These are phyloP conservation scores for Wakefieldia striispora DNA, from an alignment of 768 basidiomycete species.

Conservation along the genomic window DNA sequence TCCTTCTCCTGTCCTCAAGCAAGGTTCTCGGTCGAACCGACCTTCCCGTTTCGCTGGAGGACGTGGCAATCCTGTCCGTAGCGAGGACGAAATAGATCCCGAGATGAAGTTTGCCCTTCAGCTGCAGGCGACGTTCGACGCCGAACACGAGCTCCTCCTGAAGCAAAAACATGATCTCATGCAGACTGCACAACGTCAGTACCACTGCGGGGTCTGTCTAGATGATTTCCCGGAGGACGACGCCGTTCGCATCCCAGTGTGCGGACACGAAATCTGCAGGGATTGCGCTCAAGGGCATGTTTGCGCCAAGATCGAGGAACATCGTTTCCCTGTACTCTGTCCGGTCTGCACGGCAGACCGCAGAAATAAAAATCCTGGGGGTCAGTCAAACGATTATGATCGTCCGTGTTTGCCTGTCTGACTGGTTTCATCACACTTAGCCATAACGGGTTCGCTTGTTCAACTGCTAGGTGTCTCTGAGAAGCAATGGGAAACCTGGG, in stretches of 20 bases:
- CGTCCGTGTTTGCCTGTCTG: not conserved
- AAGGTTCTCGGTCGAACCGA: not conserved
- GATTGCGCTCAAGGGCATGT: constrained; percentile 47
- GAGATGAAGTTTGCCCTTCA: constrained; percentile 24
- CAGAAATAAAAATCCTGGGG: constrained; percentile 28
- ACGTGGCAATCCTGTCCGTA: not conserved
- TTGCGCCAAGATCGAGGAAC: constrained; percentile 47
- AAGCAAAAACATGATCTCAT: constrained; percentile 33
- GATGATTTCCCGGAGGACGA: constrained; percentile 46
- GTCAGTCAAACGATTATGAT: constrained; percentile 12
- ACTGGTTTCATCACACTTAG: not conserved
- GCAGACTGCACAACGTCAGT: constrained; percentile 33
- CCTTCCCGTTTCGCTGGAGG: not conserved
- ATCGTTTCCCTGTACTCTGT: constrained; percentile 58
- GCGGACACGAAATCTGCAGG: constrained; percentile 54
- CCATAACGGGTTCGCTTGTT: constrained; percentile 36
- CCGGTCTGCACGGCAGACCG: constrained; percentile 49
- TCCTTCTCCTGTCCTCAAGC: not conserved
- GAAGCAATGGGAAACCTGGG: constrained; percentile 40
- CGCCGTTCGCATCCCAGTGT: constrained; percentile 41
- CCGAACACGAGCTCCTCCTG: constrained; percentile 37
- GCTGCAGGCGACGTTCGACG: constrained; percentile 40
- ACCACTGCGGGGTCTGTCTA: constrained; percentile 56
- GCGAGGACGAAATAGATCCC: constrained; percentile 9
- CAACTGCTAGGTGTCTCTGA: constrained; percentile 45